A percentile compares a stretch with the other conserved stretches of the same genome.
Conservation (phyloP, 2,329 filamentous ascomycete genomes). For the Pseudogymnoascus sp. region DNA sequence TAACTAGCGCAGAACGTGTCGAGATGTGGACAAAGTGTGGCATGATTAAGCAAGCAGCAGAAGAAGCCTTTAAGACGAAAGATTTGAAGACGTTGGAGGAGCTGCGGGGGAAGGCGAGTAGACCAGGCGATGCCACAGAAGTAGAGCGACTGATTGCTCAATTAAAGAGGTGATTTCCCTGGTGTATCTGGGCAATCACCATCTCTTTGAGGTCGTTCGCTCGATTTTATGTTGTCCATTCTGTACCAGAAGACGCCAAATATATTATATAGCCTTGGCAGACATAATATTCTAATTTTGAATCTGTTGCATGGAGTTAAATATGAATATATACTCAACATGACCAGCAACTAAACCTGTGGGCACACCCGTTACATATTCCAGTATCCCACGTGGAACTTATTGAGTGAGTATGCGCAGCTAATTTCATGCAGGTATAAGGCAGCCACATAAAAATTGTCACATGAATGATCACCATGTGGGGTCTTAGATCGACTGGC, state of each 20-base stretch:
- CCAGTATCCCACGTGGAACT: not conserved
- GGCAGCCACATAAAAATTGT: not conserved
- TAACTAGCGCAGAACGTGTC: constrained; percentile 55
- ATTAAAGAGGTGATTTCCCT: constrained; percentile 41
- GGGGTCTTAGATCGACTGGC: constrained; percentile 6
- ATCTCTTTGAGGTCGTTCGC: not conserved
- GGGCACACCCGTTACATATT: not conserved
- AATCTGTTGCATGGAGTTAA: not conserved
- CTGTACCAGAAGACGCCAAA: not conserved
- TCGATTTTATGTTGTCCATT: not conserved
- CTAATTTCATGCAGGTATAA: not conserved
- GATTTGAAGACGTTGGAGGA: constrained; percentile 68
- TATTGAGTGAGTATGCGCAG: not conserved
- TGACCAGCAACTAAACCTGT: not conserved
- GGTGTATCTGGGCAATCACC: not conserved
- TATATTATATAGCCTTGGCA: not conserved
- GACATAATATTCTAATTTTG: not conserved
- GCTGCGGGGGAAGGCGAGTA: constrained; percentile 64
- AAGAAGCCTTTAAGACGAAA: constrained; percentile 79
- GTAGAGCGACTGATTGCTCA: constrained; percentile 68
- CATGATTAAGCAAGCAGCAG: constrained; percentile 76
- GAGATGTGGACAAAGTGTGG: constrained; percentile 97
- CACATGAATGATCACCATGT: constrained; percentile 3
- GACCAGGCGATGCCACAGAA: constrained; percentile 59
- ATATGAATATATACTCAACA: not conserved